Evolutionary conservation across 2,329 filamentous ascomycete genomes (phyloP).

Genomic region (Pseudohalonectria lignicola): DNA sequence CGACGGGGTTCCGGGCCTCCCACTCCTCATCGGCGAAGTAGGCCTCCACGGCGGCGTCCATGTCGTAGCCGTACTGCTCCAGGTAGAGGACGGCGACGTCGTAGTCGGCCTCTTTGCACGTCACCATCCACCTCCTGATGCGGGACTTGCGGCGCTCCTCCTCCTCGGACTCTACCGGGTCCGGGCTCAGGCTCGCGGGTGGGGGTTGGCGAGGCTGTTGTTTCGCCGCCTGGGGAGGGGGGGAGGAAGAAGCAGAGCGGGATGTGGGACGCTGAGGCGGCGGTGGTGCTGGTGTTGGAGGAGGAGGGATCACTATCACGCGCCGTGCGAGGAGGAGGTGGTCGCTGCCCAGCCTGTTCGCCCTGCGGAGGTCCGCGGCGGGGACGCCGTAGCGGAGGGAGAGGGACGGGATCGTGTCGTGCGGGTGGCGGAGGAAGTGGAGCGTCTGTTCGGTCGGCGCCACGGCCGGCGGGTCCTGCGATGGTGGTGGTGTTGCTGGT

Average conservation of each 20-base stretch:
- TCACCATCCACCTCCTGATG: constrained; percentile 68
- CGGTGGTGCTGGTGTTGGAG: constrained; percentile 48
- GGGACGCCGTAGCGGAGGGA: constrained; percentile 64
- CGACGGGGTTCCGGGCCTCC: constrained; percentile 58
- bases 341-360: constrained; percentile 58
- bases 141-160: constrained; percentile 61
- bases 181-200: constrained; percentile 41
- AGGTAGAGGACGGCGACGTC: constrained; percentile 68
- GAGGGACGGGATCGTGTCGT: constrained; percentile 57
- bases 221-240: too few relatives aligned
- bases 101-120: constrained; percentile 67
- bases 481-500: background rate
- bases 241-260: background rate
- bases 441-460: constrained; percentile 50
- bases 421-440: constrained; percentile 62
- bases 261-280: constrained; percentile 35
- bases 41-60: constrained; percentile 50
- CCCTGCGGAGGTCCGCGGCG: constrained; percentile 45
- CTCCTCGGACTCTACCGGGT: constrained; percentile 62
- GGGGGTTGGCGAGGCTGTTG: too few relatives aligned
- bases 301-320: constrained; percentile 55
- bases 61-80: constrained; percentile 55
- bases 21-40: constrained; percentile 65
- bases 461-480: constrained; percentile 11
- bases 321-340: constrained; percentile 58